These are phyloP conservation scores for Cadophora gregata DNA, from an alignment of 2,329 filamentous ascomycete species.

Conservation along the genomic window DNA sequence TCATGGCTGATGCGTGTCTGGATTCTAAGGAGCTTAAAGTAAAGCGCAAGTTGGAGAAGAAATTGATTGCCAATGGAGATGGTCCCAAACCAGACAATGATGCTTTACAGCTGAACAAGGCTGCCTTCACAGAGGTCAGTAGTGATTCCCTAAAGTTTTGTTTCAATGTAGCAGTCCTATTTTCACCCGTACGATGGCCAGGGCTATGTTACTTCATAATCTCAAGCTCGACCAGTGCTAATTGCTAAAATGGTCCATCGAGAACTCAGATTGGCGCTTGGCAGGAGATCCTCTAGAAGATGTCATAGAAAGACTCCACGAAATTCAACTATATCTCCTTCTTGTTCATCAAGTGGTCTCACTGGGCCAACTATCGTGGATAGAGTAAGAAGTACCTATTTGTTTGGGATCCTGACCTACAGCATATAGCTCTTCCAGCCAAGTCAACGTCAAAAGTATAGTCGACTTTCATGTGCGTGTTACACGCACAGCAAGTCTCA, in stretches of 20 bases:
- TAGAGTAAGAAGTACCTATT: conserved; percentile 29
- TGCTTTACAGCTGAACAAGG: conserved; percentile 30
- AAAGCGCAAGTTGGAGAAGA: conserved; percentile 27
- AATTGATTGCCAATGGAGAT: conserved; percentile 12
- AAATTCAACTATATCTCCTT: conserved; percentile 37
- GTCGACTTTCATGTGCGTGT: conserved; percentile 36
- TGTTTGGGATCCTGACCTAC: not conserved
- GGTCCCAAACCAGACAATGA: not conserved
- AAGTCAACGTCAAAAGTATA: conserved; percentile 35
- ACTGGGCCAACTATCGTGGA: conserved; percentile 30
- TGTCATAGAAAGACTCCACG: conserved; percentile 29
- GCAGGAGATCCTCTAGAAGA: conserved; percentile 6
- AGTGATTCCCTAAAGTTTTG: not conserved
- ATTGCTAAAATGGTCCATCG: conserved; percentile 22
- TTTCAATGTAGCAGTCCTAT: not conserved
- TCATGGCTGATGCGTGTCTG: conserved; percentile 25
- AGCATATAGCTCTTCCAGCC: conserved; percentile 29
- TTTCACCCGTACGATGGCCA: not conserved
- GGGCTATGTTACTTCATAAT: not conserved
- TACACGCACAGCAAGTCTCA: conserved; percentile 31
- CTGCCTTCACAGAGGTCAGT: conserved; percentile 26
- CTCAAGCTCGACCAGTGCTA: not conserved
- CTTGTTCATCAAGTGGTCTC: conserved; percentile 37
- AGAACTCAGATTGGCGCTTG: conserved; percentile 30
- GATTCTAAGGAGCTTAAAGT: conserved; percentile 27